Evolutionary conservation across 2,329 filamentous ascomycete species (phyloP).

Genomic region (Emmonsia crescens): DNA sequence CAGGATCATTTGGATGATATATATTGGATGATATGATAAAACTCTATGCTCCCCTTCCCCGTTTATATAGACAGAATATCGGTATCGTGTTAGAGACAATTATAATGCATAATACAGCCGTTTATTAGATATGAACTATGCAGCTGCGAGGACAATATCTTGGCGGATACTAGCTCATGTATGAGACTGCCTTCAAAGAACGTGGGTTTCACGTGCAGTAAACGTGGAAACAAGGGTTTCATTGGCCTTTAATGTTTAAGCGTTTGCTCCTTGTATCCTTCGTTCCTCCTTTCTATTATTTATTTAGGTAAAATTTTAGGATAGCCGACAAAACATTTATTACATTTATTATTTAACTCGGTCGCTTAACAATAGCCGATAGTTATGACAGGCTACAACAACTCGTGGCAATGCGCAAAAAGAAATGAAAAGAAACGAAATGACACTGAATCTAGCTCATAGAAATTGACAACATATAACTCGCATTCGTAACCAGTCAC

Average conservation of each 20-base stretch:
- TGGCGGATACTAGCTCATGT: neutral
- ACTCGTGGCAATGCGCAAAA: neutral
- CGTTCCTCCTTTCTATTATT: too few species aligned
- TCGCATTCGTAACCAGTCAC: neutral
- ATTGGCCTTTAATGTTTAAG: too few species aligned
- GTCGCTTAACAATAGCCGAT: too few species aligned
- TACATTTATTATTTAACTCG: too few species aligned
- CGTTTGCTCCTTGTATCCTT: too few species aligned
- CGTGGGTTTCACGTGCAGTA: neutral
- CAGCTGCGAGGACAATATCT: neutral
- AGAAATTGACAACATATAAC: neutral
- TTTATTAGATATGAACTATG: neutral
- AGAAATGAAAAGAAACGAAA: neutral
- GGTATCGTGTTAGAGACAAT: neutral
- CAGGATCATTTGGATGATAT: neutral
- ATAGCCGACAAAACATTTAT: too few species aligned
- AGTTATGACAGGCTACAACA: neutral
- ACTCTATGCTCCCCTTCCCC: neutral
- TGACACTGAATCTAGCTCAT: neutral
- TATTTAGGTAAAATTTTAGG: neutral
- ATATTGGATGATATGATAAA: neutral
- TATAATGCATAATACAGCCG: neutral
- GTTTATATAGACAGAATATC: neutral
- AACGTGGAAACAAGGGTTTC: neutral
- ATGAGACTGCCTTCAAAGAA: neutral